Evolutionary conservation across 345 rosid genomes (phyloP).

Genomic region (Salix dunnii): DNA sequence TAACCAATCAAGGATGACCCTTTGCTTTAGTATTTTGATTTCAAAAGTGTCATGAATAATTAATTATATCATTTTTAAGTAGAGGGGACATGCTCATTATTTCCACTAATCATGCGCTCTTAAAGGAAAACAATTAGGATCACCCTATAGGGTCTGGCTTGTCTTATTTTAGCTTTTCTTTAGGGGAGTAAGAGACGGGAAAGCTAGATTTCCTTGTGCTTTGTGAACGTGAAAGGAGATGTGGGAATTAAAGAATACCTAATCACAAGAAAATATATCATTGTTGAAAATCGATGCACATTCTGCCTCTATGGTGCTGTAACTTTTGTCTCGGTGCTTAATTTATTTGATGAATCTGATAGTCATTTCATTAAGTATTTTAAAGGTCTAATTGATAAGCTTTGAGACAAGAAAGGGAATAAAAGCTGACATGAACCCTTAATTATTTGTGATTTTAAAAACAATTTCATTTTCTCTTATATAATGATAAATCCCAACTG

Average conservation of each 20-base stretch:
- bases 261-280: not conserved
- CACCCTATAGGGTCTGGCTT: slow-evolving; percentile 14
- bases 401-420: not conserved
- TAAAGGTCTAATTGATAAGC: slow-evolving; percentile 1
- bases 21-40: slow-evolving; percentile 10
- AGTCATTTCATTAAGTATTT: slow-evolving; percentile 1
- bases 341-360: not conserved
- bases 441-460: not conserved
- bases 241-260: slow-evolving; percentile 9
- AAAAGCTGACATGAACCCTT: not conserved
- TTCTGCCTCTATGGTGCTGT: slow-evolving; percentile 1
- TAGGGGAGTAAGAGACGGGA: slow-evolving; percentile 6
- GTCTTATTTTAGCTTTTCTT: slow-evolving; percentile 13
- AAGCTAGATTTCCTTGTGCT: slow-evolving; percentile 42
- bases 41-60: not conserved
- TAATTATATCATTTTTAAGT: not conserved
- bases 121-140: slow-evolving; percentile 27
- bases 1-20: not conserved
- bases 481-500: not conserved
- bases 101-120: slow-evolving; percentile 20
- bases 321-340: slow-evolving; percentile 19
- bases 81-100: slow-evolving; percentile 3
- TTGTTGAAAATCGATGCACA: not conserved
- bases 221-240: slow-evolving; percentile 26
- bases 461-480: not conserved